These are phyloP conservation scores for Phylloporus sp. DNA, from an alignment of 768 basidiomycete species.

Conservation along the genomic window DNA sequence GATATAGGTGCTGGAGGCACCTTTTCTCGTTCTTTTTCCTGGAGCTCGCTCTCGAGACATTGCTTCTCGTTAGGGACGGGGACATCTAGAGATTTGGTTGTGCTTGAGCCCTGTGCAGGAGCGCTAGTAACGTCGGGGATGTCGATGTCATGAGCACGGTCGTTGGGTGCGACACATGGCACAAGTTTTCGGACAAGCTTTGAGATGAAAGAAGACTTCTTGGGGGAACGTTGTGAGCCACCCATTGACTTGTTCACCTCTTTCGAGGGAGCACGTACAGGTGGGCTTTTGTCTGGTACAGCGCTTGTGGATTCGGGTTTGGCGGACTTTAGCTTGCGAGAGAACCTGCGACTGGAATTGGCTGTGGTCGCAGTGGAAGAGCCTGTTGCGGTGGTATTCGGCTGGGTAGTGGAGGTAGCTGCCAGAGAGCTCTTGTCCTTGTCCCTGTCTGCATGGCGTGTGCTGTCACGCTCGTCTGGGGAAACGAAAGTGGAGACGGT, in stretches of 20 bases:
- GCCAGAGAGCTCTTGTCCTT: conserved; percentile 46
- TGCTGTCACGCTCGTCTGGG: conserved; percentile 31
- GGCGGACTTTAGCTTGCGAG: conserved; percentile 24
- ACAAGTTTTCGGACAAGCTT: conserved; percentile 59
- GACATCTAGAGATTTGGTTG: conserved; percentile 20
- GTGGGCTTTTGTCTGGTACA: conserved; percentile 25
- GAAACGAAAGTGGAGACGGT: conserved; percentile 33
- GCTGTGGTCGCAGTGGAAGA: conserved; percentile 23
- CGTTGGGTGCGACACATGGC: conserved; percentile 59
- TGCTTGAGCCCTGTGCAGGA: conserved; percentile 14
- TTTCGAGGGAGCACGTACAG: conserved; percentile 33
- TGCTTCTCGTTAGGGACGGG: conserved; percentile 30
- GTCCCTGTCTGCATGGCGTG: conserved; percentile 35
- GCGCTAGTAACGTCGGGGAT: conserved; percentile 18
- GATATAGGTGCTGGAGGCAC: conserved; percentile 22
- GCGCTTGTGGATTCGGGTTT: conserved; percentile 18
- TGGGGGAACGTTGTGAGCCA: conserved; percentile 33
- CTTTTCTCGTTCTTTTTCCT: conserved; percentile 38
- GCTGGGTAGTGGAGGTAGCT: conserved; percentile 41
- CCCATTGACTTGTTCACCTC: conserved; percentile 32
- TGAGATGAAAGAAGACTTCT: conserved; percentile 54
- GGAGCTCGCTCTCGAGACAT: conserved; percentile 18
- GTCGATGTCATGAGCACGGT: conserved; percentile 46
- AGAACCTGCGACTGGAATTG: conserved; percentile 26
- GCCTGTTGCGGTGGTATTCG: conserved; percentile 29